Percentiles rank a stretch among this genome's conserved stretches.
Conservation (phyloP, 1,284 basidiomycete genomes). For the Paramarasmius palmivorus region DNA sequence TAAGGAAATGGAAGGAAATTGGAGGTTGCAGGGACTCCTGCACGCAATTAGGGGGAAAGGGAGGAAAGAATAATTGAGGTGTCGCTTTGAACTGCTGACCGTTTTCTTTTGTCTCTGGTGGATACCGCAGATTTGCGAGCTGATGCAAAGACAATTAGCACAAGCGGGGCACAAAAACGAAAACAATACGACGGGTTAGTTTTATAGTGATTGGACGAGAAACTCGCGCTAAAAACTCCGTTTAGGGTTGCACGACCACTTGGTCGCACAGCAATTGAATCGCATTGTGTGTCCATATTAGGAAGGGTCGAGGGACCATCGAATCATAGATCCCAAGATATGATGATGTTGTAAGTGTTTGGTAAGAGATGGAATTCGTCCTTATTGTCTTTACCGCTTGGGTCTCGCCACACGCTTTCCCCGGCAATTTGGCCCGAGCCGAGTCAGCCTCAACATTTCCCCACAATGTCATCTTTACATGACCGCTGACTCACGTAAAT, state of each 20-base stretch:
- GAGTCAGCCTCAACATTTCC: conserved; percentile 4
- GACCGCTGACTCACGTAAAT: conserved; percentile 21
- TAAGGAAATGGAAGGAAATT: conserved; percentile 16
- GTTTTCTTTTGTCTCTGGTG: conserved; percentile 48
- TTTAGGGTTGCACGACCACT: conserved; percentile 3
- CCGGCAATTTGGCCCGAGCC: conserved; percentile 7
- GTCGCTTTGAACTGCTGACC: conserved; percentile 37
- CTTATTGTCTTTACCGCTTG: conserved; percentile 42
- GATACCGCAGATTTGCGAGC: conserved; percentile 23
- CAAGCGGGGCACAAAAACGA: conserved; percentile 58
- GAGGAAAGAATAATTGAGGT: conserved; percentile 34
- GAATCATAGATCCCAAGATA: conserved; percentile 33
- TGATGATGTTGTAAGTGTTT: conserved; percentile 24
- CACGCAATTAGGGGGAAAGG: conserved; percentile 15
- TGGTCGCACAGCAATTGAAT: conserved; percentile 25
- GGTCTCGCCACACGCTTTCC: conserved; percentile 1
- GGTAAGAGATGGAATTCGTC: conserved; percentile 35
- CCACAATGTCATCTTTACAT: conserved; percentile 23
- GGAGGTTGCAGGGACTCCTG: conserved; percentile 23
- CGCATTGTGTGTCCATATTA: conserved; percentile 42
- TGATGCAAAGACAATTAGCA: conserved; percentile 57
- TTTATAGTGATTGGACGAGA: conserved; percentile 52
- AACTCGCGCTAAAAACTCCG: neutral
- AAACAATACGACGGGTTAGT: conserved; percentile 58
- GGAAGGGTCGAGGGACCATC: conserved; percentile 32